Evolutionary conservation across 495 filamentous ascomycete species (phyloP).

Genomic region (Neurospora terricola): DNA sequence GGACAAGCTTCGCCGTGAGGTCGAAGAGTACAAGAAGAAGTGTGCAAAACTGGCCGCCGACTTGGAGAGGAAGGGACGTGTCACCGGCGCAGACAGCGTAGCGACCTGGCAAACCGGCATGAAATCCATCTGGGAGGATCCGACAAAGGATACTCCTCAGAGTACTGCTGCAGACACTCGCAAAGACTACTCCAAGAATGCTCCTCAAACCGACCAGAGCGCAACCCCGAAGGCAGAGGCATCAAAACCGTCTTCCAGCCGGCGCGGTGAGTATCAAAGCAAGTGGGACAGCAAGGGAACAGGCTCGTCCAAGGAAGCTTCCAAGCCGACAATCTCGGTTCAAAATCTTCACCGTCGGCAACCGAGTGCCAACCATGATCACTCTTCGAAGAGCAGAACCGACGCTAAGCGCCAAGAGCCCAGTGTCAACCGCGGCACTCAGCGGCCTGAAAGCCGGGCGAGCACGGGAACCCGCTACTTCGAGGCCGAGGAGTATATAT

Average conservation of each 20-base stretch:
- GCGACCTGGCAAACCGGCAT: not conserved
- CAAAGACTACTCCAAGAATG: not conserved
- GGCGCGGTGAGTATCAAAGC: not conserved
- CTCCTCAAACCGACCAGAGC: not conserved
- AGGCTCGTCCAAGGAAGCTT: not conserved
- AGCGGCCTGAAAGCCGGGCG: fast-evolving
- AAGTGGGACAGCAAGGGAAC: not conserved
- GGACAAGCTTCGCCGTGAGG: not conserved
- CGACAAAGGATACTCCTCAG: not conserved
- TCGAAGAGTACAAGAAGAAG: not conserved
- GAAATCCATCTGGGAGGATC: not conserved
- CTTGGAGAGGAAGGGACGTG: not conserved
- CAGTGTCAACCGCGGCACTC: fast-evolving
- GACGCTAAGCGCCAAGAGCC: not conserved
- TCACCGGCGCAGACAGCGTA: not conserved
- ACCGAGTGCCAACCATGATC: not conserved
- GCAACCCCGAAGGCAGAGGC: not conserved
- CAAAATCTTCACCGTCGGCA: not conserved
- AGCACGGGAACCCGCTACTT: not conserved
- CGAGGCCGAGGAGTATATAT: not conserved
- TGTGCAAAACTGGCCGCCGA: not conserved
- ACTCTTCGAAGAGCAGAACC: not conserved
- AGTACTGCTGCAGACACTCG: not conserved
- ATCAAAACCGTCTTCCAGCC: not conserved
- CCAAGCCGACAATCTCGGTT: not conserved